Evolutionary conservation across 345 rosid species (phyloP), one percentile per base, ranked within the genome.

Genomic region (Lumnitzera littorea): DNA sequence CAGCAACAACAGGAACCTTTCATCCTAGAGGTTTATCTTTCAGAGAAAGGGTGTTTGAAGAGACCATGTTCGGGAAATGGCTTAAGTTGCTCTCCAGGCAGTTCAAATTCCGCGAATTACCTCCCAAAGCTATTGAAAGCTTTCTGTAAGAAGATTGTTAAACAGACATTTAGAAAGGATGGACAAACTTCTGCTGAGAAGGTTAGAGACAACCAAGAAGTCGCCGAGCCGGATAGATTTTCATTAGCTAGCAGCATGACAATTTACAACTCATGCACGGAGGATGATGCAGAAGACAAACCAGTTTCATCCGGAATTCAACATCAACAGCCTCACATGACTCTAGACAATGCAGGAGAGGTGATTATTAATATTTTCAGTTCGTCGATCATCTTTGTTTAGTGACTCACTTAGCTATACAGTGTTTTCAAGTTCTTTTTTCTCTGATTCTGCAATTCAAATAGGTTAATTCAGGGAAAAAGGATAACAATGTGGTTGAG

Each of bases 1-100:
- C 70, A 68, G 56, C 83, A 86, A 56, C 73, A 76, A 49, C 87
- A 86, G 59, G 92, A 86, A 36, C 89, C 89, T 62, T 83, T 83
- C 57, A 48, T 67, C 24, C 69, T 78, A 11, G 74, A 79, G 48
- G 67, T 55, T 66, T 76, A 72, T 66, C 82, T 81, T 14, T 50
- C 63, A 4, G 84, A 82, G 64, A 78, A 69, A 74, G 68, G 84
- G 49, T 58, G 12, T 59, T 46, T 16, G 5, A 63, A 50, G 31
- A 15, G 8, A 50, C 43, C 43, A 36, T 4, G 43, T 36, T 36
- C 11, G 7, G 62, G 64, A 47, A 51, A 57, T 50, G 62, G 62
- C 43, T 2, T 9, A 9, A 7, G 43, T 36, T 36, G 43, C 25
- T 53, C 23, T 48, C 60, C 50, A n/a, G 63, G 31, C 46, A 71